Evolutionary conservation across 768 basidiomycete species (phyloP).

Genomic region (Lyophyllum semitale): DNA sequence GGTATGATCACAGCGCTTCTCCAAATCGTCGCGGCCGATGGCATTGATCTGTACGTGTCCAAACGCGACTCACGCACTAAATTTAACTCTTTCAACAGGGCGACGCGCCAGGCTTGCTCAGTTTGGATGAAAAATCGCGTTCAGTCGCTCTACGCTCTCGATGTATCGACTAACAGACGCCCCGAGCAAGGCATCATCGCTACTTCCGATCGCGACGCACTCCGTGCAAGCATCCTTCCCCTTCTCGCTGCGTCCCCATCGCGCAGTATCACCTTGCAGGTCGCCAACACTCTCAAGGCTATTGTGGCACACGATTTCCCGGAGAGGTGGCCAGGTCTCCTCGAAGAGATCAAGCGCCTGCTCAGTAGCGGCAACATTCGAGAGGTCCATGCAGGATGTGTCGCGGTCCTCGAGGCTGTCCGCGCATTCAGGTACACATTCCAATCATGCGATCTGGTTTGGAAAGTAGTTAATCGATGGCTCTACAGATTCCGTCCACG

Average conservation of each 20-base stretch:
- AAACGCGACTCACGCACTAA: constrained; percentile 31
- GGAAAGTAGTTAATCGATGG: neutral
- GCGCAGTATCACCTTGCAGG: constrained; percentile 70
- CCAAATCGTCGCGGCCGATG: constrained; percentile 82
- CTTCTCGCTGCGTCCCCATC: constrained; percentile 71
- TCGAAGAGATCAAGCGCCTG: constrained; percentile 67
- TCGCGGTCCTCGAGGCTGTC: constrained; percentile 76
- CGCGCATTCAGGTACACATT: constrained; percentile 68
- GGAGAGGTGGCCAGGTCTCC: constrained; percentile 66
- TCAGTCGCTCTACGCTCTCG: constrained; percentile 60
- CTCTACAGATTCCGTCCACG: constrained; percentile 67
- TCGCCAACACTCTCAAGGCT: constrained; percentile 72
- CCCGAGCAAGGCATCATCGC: constrained; percentile 67
- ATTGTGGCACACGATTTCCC: constrained; percentile 81
- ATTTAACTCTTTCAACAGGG: constrained; percentile 37
- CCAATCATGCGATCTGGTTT: neutral
- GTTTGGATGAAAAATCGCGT: constrained; percentile 94
- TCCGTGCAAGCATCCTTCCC: constrained; percentile 67
- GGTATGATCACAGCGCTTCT: constrained; percentile 83
- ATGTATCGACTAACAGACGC: constrained; percentile 38
- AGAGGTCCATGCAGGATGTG: constrained; percentile 80
- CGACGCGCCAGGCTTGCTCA: constrained; percentile 81
- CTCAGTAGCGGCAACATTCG: constrained; percentile 64
- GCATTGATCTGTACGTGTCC: constrained; percentile 69
- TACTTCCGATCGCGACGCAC: constrained; percentile 68